phyloP scores from a whole-genome alignment of 2,329 filamentous ascomycete genomes.

The Parascedosporium putredinis region DNA sequence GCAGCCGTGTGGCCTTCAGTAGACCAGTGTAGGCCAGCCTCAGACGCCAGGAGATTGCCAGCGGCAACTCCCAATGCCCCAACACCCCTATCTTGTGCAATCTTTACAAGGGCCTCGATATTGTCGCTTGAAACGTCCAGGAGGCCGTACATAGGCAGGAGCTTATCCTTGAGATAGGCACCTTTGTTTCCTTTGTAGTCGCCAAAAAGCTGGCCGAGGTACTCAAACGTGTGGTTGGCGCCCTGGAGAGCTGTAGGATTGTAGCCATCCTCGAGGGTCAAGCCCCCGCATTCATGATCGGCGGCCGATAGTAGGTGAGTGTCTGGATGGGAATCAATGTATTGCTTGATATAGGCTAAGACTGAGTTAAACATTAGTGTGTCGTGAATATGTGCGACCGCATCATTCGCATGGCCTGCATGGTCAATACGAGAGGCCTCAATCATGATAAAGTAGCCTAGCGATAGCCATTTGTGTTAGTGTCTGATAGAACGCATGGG shows the following conservation, averaged over 20 bases:
- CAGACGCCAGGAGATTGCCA: constrained; percentile 10
- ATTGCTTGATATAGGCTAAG: constrained; percentile 15
- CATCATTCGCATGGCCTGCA: constrained; percentile 16
- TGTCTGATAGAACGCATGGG: not conserved
- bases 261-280: constrained; percentile 14
- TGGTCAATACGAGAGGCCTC: constrained; percentile 17
- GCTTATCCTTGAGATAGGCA: constrained; percentile 10
- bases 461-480: not conserved
- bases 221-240: constrained; percentile 13
- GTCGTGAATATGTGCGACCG: constrained; percentile 15
- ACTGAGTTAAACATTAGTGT: constrained; percentile 17
- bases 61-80: constrained; percentile 7
- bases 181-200: constrained; percentile 13
- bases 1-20: constrained; percentile 14
- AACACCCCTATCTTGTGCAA: constrained; percentile 4
- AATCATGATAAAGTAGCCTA: constrained; percentile 17
- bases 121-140: constrained; percentile 7
- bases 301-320: constrained; percentile 17
- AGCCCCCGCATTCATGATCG: constrained; percentile 17
- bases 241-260: constrained; percentile 13
- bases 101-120: not conserved
- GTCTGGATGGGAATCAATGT: constrained; percentile 13
- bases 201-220: constrained; percentile 10
- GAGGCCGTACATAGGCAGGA: constrained; percentile 14
- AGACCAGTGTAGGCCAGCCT: constrained; percentile 14